Conservation (phyloP, 768 basidiomycete genomes). For the Lactarius hengduanensis region DNA sequence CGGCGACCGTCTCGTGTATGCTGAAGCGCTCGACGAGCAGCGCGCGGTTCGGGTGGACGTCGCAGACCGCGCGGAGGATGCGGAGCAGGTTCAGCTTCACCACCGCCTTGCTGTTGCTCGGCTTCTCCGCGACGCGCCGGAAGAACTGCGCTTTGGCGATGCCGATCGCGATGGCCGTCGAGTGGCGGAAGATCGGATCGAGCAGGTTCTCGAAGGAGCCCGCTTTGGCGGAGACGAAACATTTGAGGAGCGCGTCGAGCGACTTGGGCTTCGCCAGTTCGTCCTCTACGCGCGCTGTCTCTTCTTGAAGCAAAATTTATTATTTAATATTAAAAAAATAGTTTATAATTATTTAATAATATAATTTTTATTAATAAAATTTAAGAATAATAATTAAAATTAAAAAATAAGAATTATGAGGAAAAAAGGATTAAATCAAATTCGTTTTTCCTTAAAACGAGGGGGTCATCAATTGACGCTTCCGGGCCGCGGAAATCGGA, state of each 20-base stretch:
- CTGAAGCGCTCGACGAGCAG: slow-evolving; percentile 82
- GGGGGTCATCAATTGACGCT: background rate
- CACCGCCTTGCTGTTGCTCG: slow-evolving; percentile 77
- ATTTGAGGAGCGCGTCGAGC: slow-evolving; percentile 66
- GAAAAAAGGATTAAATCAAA: too few relatives aligned
- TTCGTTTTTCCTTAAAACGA: slow-evolving; percentile 46
- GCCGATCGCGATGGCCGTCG: slow-evolving; percentile 66
- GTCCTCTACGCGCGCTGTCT: slow-evolving; percentile 91
- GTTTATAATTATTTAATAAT: too few relatives aligned
- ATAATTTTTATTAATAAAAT: too few relatives aligned
- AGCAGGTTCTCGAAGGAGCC: slow-evolving; percentile 91
- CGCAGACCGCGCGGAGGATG: slow-evolving; percentile 81
- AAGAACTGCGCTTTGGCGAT: slow-evolving; percentile 85
- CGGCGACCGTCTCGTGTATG: slow-evolving; percentile 74
- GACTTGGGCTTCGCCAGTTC: slow-evolving; percentile 66
- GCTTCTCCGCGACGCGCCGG: slow-evolving; percentile 80
- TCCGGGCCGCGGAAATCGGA: background rate
- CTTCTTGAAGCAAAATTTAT: slow-evolving; percentile 96
- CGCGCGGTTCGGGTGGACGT: slow-evolving; percentile 83
- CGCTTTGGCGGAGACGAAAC: slow-evolving; percentile 83
- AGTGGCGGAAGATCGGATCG: slow-evolving; percentile 84
- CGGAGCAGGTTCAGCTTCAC: slow-evolving; percentile 88
- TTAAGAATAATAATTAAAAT: too few relatives aligned
- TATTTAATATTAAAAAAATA: too few relatives aligned
- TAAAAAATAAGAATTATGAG: too few relatives aligned